Conservation (phyloP, 2,329 filamentous ascomycete genomes). For the Pestalotiopsis sp. region DNA sequence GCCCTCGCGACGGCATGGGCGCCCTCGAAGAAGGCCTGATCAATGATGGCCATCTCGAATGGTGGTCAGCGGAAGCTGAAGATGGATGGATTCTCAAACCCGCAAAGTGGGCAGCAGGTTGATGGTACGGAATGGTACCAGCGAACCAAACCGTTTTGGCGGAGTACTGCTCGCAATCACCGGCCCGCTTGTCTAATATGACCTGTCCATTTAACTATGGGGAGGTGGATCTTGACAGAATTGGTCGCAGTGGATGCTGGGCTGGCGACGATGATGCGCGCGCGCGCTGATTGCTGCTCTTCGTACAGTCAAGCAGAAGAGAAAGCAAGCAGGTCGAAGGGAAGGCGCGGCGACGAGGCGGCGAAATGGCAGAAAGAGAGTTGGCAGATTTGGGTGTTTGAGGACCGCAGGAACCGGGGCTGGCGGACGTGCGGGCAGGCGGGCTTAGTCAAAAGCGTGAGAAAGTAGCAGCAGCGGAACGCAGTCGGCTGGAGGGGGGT, state of each 20-base stretch:
- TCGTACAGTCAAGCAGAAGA: slow-evolving; percentile 8
- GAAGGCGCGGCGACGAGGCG: background rate
- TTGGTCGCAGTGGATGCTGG: background rate
- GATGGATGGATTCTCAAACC: background rate
- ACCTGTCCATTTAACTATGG: slow-evolving; percentile 5
- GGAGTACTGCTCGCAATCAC: slow-evolving; percentile 7
- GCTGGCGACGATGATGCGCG: background rate
- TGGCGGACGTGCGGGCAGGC: background rate
- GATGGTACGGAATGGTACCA: slow-evolving; percentile 3
- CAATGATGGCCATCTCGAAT: slow-evolving; percentile 36
- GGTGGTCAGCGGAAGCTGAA: slow-evolving; percentile 7
- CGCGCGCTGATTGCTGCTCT: background rate
- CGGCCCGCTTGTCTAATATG: slow-evolving; percentile 4
- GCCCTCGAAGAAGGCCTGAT: slow-evolving; percentile 38
- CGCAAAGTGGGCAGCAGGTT: background rate
- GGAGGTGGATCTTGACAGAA: background rate
- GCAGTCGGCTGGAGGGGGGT: background rate
- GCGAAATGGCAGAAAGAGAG: background rate
- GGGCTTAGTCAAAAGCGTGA: background rate
- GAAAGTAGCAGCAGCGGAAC: background rate
- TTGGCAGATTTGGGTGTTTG: background rate
- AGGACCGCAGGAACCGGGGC: background rate
- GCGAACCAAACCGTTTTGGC: slow-evolving; percentile 10
- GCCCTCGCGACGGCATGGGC: slow-evolving; percentile 38
- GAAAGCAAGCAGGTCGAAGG: background rate